Evolutionary conservation across 805 yeast genomes (phyloP).

Genomic region (Yamadazyma philogaea): DNA sequence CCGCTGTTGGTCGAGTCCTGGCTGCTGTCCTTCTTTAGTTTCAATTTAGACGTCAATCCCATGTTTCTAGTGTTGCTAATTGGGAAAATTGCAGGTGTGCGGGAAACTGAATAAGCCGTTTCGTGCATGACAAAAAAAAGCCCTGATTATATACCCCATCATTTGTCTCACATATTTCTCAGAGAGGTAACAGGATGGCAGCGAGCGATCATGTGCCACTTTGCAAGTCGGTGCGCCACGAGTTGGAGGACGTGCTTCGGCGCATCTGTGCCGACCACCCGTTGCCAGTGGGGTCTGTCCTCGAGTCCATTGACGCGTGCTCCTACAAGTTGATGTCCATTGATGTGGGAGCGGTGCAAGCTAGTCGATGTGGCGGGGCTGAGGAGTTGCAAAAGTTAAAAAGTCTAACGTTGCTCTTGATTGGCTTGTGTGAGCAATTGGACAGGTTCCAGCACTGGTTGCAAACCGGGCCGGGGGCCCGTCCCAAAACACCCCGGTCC

Average conservation of each 20-base stretch:
- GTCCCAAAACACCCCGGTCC: too few relatives aligned
- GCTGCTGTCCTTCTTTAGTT: slow-evolving; percentile 9
- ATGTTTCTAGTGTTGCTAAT: background rate
- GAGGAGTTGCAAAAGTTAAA: background rate
- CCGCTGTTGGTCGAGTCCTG: slow-evolving; percentile 5
- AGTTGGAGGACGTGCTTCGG: background rate
- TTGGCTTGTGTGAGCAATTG: background rate
- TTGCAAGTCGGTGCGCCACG: background rate
- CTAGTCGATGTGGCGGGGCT: background rate
- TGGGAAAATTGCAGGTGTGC: background rate
- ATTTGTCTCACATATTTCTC: too few relatives aligned
- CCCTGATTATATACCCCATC: background rate
- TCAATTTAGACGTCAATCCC: slow-evolving; percentile 8
- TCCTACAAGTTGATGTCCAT: background rate
- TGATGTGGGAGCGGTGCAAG: background rate
- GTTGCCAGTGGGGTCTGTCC: background rate
- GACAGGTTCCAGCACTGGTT: background rate
- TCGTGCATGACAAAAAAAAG: too few relatives aligned
- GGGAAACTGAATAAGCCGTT: background rate
- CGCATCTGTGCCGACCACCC: background rate
- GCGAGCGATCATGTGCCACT: background rate
- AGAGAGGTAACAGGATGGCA: too few relatives aligned
- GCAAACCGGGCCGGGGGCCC: too few relatives aligned
- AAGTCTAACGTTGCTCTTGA: background rate
- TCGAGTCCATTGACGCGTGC: background rate